Base-by-base conservation (phyloP, 192 early-diverging fungal species). In the Coemansia sp. region DNA sequence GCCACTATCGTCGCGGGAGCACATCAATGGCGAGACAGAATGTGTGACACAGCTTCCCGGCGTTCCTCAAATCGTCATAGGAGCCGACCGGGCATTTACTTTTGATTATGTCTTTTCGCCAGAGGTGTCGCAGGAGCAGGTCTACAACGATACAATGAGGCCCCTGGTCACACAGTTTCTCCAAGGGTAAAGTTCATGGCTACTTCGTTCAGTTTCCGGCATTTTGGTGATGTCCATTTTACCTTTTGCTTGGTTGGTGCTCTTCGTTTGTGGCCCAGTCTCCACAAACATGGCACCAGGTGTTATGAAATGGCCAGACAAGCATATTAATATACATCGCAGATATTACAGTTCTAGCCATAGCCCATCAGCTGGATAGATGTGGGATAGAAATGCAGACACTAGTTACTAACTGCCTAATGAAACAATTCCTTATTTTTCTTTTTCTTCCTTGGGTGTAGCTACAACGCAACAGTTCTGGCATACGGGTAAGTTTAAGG, bases 391-490 rank as follows among this genome's bases (percentile, higher is more conserved):
- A 57, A 16, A n/a, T 26, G 34, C 4, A 7, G 15, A 1, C n/a
- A 56, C 31, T 31, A 57, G 5, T 57, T 57, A 53, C 26, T 15
- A 16, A 57, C 31, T 34, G 9, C 21, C 48, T 4, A 57, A 33
- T 7, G 15, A 57, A 34, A 10, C 8, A 18, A 33, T n/a, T 25
- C 48, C n/a, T n/a, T 49, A 2, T 7, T 57, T 33, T 57, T 31
- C 18, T 4, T 31, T 34, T 21, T 57, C 7, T n/a, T 6, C 5
- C 16, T 57, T 33, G 12, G 26, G 25, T 66, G 52, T 69, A 67
- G 71, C 12, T 95, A 93, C 69, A 99, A 97, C 77, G 92, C 89
- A 21, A 97, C 96, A 1, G 89, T 99, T 20, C 80, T 99, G 59
- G 96, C 96, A 45, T 92, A 92, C 82, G 91, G 93, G 39, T 92